Percentiles rank a stretch among this genome's conserved stretches.
Conservation (phyloP, 805 yeast species). For the Pichia ethanolica region DNA sequence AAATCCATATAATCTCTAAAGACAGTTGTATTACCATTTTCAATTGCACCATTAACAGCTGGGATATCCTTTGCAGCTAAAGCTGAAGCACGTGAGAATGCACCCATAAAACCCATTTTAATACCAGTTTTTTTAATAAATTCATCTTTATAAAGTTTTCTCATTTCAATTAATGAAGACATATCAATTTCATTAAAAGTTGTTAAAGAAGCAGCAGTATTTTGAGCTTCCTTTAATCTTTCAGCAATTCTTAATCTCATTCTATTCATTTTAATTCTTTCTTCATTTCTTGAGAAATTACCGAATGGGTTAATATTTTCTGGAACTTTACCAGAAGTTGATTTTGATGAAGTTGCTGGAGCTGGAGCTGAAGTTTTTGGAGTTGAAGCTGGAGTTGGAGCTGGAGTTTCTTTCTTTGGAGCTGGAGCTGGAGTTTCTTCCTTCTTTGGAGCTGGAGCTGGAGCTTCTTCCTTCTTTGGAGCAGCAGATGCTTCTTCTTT, state of each 20-base stretch:
- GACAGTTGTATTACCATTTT: conserved; percentile 83
- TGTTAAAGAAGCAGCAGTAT: conserved; percentile 96
- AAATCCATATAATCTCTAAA: conserved; percentile 95
- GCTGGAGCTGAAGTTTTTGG: conserved; percentile 16
- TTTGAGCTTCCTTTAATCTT: conserved; percentile 97
- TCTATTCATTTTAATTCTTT: conserved; percentile 96
- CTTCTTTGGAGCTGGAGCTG: conserved; percentile 19
- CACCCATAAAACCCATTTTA: conserved; percentile 98
- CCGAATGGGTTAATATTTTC: conserved; percentile 27
- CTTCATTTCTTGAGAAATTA: conserved; percentile 75
- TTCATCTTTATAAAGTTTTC: conserved; percentile 96
- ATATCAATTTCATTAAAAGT: conserved; percentile 98
- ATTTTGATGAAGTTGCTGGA: conserved; percentile 13
- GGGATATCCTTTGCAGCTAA: conserved; percentile 93
- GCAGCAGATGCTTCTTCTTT: conserved; percentile 4
- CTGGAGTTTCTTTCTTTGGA: conserved; percentile 5
- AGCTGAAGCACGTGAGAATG: conserved; percentile 88
- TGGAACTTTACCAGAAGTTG: conserved; percentile 26
- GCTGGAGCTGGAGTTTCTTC: conserved; percentile 26
- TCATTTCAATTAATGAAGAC: conserved; percentile 85
- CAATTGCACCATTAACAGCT: conserved; percentile 92
- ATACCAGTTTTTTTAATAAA: conserved; percentile 86
- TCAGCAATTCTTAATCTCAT: conserved; percentile 98
- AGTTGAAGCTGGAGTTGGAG: conserved; percentile 22
- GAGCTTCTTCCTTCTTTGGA: conserved; percentile 1